Evolutionary conservation across 2,329 filamentous ascomycete genomes (phyloP), one percentile per base, ranked within the genome.

Genomic region (Leptodontidium sp.): DNA sequence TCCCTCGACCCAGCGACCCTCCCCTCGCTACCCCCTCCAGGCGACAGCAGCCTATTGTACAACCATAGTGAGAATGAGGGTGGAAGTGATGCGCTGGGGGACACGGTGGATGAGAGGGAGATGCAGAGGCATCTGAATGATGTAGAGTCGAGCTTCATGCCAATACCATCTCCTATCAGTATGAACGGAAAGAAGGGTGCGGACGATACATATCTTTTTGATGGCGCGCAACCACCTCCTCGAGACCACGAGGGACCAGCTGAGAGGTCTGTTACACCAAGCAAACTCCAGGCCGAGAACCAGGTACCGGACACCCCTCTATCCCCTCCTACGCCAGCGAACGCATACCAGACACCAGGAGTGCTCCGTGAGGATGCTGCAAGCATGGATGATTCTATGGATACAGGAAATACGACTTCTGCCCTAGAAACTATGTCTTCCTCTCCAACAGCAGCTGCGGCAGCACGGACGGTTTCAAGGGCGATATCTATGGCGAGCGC

Each of bases 121-220:
- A 77, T 80, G 76, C 73, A 76, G 45, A 75, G 72, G 43, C 87
- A 90, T 75, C 78, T 91, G 24, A 83, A 86, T 73, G 88, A 91
- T 74, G 84, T 90, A 70, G 89, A 91, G 75, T 90, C 88, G 43
- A 91, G 88, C 79, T 91, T 91, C 75, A 77, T 89, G 65, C 85
- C 86, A 1, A 83, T 84, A 6, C 77, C 86, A 6, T 90, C 88
- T 8, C 88, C 88, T 14, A 83, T 89, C 58, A 83, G 74, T 17
- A 82, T 45, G 81, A 81, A 38, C 80, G 83, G 62, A 79, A 73
- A 77, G 65, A 73, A 74, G 17, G 86, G 83, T 59, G 77, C 82
- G 66, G 87, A 90, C 79, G 88, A 90, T 76, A 88, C 87, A 29
- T 90, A 84, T 74, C 78, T 88, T 59, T 89, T 89, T 74, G 87